These are phyloP conservation scores for Allium sativum DNA, from an alignment of 106 monocot species.

Conservation along the genomic window DNA sequence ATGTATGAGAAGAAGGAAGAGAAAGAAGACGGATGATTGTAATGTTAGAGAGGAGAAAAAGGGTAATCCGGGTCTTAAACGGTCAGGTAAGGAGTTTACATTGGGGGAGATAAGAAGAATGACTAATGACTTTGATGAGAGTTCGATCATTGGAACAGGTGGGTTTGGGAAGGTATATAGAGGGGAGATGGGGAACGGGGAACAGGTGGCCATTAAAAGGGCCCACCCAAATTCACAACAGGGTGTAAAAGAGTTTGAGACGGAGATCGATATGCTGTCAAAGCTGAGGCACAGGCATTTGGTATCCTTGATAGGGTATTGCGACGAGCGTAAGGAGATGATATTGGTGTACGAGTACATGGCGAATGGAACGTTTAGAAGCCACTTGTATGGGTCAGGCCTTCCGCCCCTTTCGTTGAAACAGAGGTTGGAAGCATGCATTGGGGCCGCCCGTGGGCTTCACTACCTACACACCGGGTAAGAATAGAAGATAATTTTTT, in stretches of 20 bases:
- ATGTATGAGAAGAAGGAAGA: constrained; percentile 19
- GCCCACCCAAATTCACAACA: constrained; percentile 50
- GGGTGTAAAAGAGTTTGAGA: constrained; percentile 66
- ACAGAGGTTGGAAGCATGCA: constrained; percentile 59
- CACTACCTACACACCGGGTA: constrained; percentile 82
- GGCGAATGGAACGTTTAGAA: constrained; percentile 70
- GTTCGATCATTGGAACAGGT: constrained; percentile 55
- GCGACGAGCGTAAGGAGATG: constrained; percentile 77
- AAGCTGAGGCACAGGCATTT: constrained; percentile 66
- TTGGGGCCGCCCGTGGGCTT: constrained; percentile 70
- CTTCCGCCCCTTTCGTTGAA: constrained; percentile 52
- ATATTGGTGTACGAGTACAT: constrained; percentile 86
- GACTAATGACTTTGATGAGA: constrained; percentile 62
- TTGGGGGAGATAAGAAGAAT: constrained; percentile 42
- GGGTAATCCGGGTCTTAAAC: constrained; percentile 1
- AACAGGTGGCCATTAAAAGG: constrained; percentile 48
- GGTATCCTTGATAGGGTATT: constrained; percentile 76
- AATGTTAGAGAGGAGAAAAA: background rate
- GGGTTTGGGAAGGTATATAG: constrained; percentile 85
- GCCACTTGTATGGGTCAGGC: constrained; percentile 54
- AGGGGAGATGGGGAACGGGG: constrained; percentile 33
- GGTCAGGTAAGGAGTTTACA: constrained; percentile 41
- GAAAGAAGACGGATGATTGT: background rate
- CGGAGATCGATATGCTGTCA: constrained; percentile 71
- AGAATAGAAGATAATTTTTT: constrained; percentile 4